Conservation (phyloP, 2,329 filamentous ascomycete species). For the Aspergillus tamarii region DNA sequence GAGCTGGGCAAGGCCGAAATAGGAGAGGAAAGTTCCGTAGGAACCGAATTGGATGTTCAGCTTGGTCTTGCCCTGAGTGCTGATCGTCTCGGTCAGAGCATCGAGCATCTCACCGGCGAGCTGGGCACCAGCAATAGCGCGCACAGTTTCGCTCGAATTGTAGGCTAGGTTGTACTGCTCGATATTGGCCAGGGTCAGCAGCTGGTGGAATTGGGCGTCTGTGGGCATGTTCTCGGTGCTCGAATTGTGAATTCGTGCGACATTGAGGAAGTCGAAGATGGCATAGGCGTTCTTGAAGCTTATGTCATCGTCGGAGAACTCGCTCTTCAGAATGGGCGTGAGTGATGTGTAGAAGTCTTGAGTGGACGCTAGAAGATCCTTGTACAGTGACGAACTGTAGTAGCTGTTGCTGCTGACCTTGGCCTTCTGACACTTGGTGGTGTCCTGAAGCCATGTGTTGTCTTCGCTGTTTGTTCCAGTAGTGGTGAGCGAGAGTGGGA, state of each 20-base stretch:
- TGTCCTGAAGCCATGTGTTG: not conserved
- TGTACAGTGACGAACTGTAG: conserved; percentile 50
- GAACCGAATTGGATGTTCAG: conserved; percentile 62
- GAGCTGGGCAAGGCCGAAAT: conserved; percentile 63
- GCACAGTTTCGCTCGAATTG: conserved; percentile 61
- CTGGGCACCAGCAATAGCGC: conserved; percentile 60
- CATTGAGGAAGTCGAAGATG: conserved; percentile 65
- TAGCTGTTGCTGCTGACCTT: conserved; percentile 58
- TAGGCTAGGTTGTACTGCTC: conserved; percentile 85
- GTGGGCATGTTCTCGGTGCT: not conserved
- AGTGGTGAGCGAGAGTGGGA: conserved; percentile 62
- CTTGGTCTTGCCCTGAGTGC: conserved; percentile 41
- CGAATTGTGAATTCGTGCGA: conserved; percentile 62
- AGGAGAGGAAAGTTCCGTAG: conserved; percentile 63
- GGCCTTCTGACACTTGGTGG: conserved; percentile 42
- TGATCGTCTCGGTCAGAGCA: conserved; percentile 46
- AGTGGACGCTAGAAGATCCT: conserved; percentile 49
- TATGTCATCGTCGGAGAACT: conserved; percentile 49
- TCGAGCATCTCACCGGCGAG: conserved; percentile 66
- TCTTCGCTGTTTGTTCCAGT: conserved; percentile 17
- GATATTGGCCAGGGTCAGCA: conserved; percentile 73
- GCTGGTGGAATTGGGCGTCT: conserved; percentile 58
- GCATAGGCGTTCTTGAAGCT: conserved; percentile 63
- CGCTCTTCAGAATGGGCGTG: conserved; percentile 53
- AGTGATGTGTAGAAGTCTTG: conserved; percentile 54